phyloP scores from a whole-genome alignment of 306 rosid genomes.

The Vigna unguiculata region DNA sequence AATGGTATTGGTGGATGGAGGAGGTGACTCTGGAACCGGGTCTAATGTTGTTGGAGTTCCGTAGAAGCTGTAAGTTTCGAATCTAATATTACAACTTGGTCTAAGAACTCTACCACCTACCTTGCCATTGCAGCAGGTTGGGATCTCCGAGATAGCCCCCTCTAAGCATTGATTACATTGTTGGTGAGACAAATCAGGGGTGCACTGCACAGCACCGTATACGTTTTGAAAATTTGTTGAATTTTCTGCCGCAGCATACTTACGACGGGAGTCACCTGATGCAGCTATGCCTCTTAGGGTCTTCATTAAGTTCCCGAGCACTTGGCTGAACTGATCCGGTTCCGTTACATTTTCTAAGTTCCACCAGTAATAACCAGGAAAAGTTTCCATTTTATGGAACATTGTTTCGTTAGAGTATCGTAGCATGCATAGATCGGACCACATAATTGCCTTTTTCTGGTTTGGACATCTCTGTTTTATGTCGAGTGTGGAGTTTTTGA shows the following conservation, averaged over 20 bases:
- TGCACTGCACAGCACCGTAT: constrained; percentile 40
- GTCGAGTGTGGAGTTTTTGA: not conserved
- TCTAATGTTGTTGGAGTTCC: not conserved
- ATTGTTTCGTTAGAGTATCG: constrained; percentile 32
- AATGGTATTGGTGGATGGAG: not conserved
- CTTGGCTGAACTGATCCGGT: not conserved
- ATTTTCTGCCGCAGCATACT: constrained; percentile 28
- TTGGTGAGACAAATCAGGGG: constrained; percentile 33
- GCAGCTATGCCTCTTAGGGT: constrained; percentile 20
- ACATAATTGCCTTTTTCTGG: constrained; percentile 32
- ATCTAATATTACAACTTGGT: constrained; percentile 45
- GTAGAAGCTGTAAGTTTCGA: not conserved
- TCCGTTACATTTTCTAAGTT: not conserved
- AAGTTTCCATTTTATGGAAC: not conserved
- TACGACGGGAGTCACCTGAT: constrained; percentile 30
- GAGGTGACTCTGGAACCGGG: not conserved
- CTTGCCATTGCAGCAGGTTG: constrained; percentile 19
- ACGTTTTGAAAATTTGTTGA: not conserved
- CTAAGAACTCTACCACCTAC: constrained; percentile 18
- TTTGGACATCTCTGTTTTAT: constrained; percentile 12
- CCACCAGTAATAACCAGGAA: not conserved
- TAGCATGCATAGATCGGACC: constrained; percentile 23
- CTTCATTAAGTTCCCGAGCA: not conserved
- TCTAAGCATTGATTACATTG: constrained; percentile 13
- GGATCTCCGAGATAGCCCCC: not conserved